These are phyloP conservation scores for Sarocladium oryzae DNA, from an alignment of 2,329 filamentous ascomycete genomes.

Conservation along the genomic window DNA sequence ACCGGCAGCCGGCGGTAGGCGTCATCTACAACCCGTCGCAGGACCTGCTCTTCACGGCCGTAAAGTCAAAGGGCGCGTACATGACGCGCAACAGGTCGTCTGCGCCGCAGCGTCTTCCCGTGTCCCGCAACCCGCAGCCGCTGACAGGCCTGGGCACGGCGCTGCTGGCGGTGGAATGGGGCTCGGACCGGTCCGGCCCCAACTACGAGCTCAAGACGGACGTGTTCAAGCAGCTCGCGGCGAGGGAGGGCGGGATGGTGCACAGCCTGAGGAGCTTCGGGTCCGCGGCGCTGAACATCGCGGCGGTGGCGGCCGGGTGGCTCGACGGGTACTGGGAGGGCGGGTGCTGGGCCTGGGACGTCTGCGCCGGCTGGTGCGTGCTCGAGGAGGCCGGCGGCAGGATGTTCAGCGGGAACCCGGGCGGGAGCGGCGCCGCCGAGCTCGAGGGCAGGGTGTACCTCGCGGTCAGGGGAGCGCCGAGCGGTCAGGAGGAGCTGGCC, in stretches of 20 bases:
- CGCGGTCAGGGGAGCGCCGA: constrained; percentile 53
- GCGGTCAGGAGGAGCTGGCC: constrained; percentile 54
- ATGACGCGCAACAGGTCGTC: constrained; percentile 38
- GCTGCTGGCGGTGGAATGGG: constrained; percentile 69
- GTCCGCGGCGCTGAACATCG: constrained; percentile 69
- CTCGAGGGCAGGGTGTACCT: constrained; percentile 57
- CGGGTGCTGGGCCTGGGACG: constrained; percentile 81
- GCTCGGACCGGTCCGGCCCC: constrained; percentile 57
- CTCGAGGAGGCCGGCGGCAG: constrained; percentile 67
- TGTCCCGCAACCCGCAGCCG: constrained; percentile 46
- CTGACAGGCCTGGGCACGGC: constrained; percentile 54
- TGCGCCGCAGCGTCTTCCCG: constrained; percentile 31
- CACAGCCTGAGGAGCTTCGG: constrained; percentile 67
- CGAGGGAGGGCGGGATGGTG: constrained; percentile 66
- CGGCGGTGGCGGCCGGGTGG: constrained; percentile 63
- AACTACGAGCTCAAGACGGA: constrained; percentile 66
- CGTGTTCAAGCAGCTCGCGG: constrained; percentile 57
- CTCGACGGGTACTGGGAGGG: constrained; percentile 77
- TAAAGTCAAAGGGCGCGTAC: constrained; percentile 62
- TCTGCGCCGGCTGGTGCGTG: constrained; percentile 75
- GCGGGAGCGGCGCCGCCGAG: constrained; percentile 60
- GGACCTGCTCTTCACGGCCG: constrained; percentile 60
- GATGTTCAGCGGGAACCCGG: constrained; percentile 67
- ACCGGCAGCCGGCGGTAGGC: constrained; percentile 57
- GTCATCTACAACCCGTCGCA: constrained; percentile 78